Conservation (phyloP, 805 yeast genomes). For the Starmera dryadoides region DNA sequence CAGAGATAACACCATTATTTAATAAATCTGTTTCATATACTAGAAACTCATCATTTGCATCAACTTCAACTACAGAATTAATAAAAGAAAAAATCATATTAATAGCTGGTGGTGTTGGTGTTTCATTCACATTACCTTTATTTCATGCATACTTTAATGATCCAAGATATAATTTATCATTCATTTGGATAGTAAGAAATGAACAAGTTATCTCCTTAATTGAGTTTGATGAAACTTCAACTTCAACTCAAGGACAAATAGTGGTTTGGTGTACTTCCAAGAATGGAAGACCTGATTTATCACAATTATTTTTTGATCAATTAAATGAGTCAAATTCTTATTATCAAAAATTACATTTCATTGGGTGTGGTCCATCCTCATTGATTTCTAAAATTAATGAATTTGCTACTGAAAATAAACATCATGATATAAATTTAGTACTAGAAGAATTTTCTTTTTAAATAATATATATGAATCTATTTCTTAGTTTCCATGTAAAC, state of each 20-base stretch:
- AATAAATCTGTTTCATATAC: no score
- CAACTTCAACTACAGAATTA: background rate
- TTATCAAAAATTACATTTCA: constrained; percentile 8
- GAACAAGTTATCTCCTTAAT: constrained; percentile 2
- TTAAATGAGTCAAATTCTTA: background rate
- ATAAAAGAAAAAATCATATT: constrained; percentile 7
- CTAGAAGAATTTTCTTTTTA: constrained; percentile 3
- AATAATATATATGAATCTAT: no score
- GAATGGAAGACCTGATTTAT: constrained; percentile 13
- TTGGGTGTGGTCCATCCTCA: constrained; percentile 19
- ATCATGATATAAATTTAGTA: background rate
- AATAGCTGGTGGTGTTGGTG: constrained; percentile 16
- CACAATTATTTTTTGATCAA: constrained; percentile 9
- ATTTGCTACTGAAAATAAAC: constrained; percentile 7
- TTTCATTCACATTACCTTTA: constrained; percentile 10
- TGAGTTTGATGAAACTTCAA: constrained; percentile 1
- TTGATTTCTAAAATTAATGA: constrained; percentile 16
- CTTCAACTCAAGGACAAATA: background rate
- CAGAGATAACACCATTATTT: background rate
- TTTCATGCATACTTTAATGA: constrained; percentile 4
- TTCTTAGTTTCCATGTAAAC: constrained; percentile 10
- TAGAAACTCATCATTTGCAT: background rate
- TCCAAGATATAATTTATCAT: constrained; percentile 8
- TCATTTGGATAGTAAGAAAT: constrained; percentile 17
- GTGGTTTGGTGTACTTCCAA: constrained; percentile 13